Base-by-base conservation (phyloP, 108 stramenopile species). In the Pseudonitzschia pungens region DNA sequence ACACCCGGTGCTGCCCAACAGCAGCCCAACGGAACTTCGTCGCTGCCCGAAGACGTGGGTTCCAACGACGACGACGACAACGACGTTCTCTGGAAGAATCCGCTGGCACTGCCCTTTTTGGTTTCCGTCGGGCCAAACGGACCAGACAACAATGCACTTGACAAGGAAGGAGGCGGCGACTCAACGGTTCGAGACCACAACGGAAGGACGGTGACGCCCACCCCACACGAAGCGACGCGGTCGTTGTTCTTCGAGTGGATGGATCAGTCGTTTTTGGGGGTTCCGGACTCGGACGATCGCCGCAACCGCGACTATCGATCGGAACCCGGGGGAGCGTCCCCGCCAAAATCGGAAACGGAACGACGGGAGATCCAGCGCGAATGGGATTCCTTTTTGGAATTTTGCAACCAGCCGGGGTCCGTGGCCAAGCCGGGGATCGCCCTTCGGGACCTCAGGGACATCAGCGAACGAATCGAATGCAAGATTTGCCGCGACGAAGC, bases 181-280 rank as follows among this genome's bases (percentile, higher is more conserved):
- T 2, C 36, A 2, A 36, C 36, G 2, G 6, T 72, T 22, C 9
- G 44, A 45, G 50, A 29, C 10, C 15, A 18, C 45, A 48, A 60
- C 22, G 43, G 71, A 15, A 29, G 22, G 16, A 72, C 58, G 14
- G 56, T 55, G 18, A 60, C 71, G 1, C 36, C 36, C 36, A 5
- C 36, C 36, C 42, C 44, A 54, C 26, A 60, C n/a, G 75, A 69
- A 36, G 70, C 60, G 16, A 70, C 69, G 33, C 57, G 63, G 69
- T 33, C 70, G 7, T 36, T 76, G 31, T 65, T 70, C 14, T 22
- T 70, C n/a, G 75, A 76, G 21, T 76, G 75, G 75, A 58, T 76
- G 26, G 68, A 62, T 33, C 68, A 76, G 29, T 51, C 36, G 36
- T 6, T 36, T n/a, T n/a, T n/a, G n/a, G n/a, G n/a, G 36, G 36